Evolutionary conservation across 2,329 filamentous ascomycete genomes (phyloP), one percentile per base, ranked within the genome.

Genomic region (Fusarium pseudocircinatum): DNA sequence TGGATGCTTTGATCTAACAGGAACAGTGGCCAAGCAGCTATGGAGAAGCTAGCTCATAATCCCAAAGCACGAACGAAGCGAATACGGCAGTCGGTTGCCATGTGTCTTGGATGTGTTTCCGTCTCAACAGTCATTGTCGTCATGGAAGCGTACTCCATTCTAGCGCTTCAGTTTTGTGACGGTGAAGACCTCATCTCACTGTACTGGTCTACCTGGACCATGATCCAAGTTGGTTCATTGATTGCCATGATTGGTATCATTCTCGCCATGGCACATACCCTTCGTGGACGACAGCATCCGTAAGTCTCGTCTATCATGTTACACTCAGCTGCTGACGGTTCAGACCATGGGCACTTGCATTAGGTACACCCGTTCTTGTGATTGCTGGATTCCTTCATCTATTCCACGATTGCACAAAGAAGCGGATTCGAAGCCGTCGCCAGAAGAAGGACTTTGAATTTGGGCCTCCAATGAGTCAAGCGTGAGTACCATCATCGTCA

Each of bases 191-290:
- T 90, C 62, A 89, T 90, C 81, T 84, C 85, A 4, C 80, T 90
- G 0, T 90, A 89, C 79, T 90, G 88, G 88, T 86, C 88, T 0
- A 89, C 88, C 4, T 90, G 88, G 87, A 88, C 87, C 28, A 88
- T 89, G 84, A 81, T 89, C 10, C 88, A 90, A 73, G 81, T 90
- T 6, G 89, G 88, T 11, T 87, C 87, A 4, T 81, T 89, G 67
- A 89, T 90, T 40, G 89, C 89, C 65, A 89, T 90, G 75, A 78
- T 86, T 18, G 89, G 89, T 34, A 87, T 90, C 68, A 85, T 88
- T 49, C 80, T 90, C 7, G 85, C 88, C 42, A 79, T 89, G 32
- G 83, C 84, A 40, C 87, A 90, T 69, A 83, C 85, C 6, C 75
- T 89, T 14, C 82, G 83, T 42, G 82, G 87, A 43, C 81, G 85